Evolutionary conservation across 164 flowering plant genomes (phyloP).

Genomic region (Amborella trichopoda): DNA sequence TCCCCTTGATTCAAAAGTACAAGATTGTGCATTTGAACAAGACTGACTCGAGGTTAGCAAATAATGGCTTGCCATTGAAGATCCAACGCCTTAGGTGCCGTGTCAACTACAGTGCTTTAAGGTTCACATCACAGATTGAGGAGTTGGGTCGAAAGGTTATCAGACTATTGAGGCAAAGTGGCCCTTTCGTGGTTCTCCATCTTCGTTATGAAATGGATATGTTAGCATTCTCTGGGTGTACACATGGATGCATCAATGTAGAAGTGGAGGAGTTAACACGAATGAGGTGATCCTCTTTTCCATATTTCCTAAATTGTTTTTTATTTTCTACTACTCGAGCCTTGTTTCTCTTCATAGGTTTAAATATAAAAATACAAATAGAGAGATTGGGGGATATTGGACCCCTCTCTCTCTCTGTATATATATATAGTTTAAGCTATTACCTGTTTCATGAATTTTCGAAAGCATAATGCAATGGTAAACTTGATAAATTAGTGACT

Average conservation of each 20-base stretch:
- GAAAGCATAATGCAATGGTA: too few relatives aligned
- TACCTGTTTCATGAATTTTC: too few relatives aligned
- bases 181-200: conserved; percentile 86
- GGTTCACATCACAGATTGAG: conserved; percentile 80
- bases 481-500: too few relatives aligned
- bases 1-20: conserved; percentile 72
- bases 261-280: conserved; percentile 86
- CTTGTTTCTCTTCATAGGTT: too few relatives aligned
- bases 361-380: too few relatives aligned
- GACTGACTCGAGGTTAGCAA: conserved; percentile 87
- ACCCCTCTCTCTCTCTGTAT: too few relatives aligned
- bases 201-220: conserved; percentile 99
- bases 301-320: too few relatives aligned
- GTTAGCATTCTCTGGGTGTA: conserved; percentile 95
- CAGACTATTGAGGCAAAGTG: conserved; percentile 51
- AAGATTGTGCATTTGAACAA: conserved; percentile 74
- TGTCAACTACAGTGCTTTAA: conserved; percentile 67
- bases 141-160: conserved; percentile 74
- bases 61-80: conserved; percentile 62
- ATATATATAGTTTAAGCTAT: too few relatives aligned
- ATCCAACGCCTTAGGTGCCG: conserved; percentile 86
- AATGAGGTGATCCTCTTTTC: conserved; percentile 50
- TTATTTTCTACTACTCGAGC: too few relatives aligned
- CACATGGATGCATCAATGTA: conserved; percentile 66
- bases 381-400: too few relatives aligned